These are phyloP conservation scores for Ophiosphaerella herpotricha DNA, from an alignment of 2,329 filamentous ascomycete species.

Conservation along the genomic window DNA sequence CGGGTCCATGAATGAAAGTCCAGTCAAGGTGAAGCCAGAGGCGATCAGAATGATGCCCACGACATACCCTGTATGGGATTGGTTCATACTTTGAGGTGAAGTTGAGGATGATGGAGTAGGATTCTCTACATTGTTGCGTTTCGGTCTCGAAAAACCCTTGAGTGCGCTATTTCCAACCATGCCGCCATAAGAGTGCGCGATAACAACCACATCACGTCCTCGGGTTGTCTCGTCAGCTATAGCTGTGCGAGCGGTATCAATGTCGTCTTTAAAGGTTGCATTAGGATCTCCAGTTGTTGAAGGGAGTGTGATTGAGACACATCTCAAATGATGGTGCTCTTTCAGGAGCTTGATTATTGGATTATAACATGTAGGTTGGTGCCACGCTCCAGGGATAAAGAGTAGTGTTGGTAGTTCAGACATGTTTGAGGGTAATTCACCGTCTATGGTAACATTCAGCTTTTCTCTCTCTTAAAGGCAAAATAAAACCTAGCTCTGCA, in stretches of 20 bases:
- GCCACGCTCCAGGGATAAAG: slow-evolving; percentile 20
- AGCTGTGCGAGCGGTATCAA: slow-evolving; percentile 8
- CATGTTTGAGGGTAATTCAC: too few relatives aligned
- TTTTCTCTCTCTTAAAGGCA: too few relatives aligned
- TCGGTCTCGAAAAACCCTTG: slow-evolving; percentile 45
- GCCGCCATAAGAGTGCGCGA: slow-evolving; percentile 58
- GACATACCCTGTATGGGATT: slow-evolving; percentile 5
- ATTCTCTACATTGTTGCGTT: slow-evolving; percentile 1
- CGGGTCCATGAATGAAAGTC: slow-evolving; percentile 18
- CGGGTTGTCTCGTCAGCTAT: slow-evolving; percentile 7
- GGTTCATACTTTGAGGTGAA: not conserved
- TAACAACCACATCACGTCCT: slow-evolving; percentile 51
- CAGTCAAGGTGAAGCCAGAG: slow-evolving; percentile 20
- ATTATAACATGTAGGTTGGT: slow-evolving; percentile 14
- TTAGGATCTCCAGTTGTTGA: slow-evolving; percentile 12
- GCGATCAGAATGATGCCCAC: slow-evolving; percentile 18
- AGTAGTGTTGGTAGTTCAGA: slow-evolving; percentile 1
- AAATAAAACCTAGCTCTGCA: too few relatives aligned
- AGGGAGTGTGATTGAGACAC: slow-evolving; percentile 8
- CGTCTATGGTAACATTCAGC: too few relatives aligned
- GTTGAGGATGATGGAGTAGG: not conserved
- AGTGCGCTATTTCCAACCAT: slow-evolving; percentile 54
- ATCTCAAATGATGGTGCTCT: slow-evolving; percentile 6
- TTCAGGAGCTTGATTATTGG: slow-evolving; percentile 10
- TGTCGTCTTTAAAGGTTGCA: slow-evolving; percentile 21